These are phyloP conservation scores for Suillus luteus DNA, from an alignment of 768 basidiomycete species.

Conservation along the genomic window DNA sequence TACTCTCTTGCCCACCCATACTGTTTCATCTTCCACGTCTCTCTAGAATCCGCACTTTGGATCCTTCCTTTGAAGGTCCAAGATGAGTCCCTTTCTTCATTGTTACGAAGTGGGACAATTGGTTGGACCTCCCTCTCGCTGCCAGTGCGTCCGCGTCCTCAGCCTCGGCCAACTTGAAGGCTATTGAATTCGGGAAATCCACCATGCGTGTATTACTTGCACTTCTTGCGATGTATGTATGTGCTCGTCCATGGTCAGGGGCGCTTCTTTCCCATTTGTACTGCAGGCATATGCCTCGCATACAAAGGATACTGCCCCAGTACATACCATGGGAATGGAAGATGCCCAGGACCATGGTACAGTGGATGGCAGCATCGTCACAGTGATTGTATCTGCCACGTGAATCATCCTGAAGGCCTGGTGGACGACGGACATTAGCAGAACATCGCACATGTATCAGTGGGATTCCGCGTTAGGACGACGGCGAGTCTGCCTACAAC, in stretches of 20 bases:
- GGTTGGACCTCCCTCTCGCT: not conserved
- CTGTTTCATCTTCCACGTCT: not conserved
- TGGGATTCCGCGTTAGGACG: not conserved
- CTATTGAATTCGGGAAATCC: not conserved
- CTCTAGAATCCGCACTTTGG: not conserved
- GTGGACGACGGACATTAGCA: not conserved
- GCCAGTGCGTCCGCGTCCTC: not conserved
- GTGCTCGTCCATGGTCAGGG: conserved; percentile 37
- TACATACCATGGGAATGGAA: conserved; percentile 63
- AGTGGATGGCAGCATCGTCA: conserved; percentile 26
- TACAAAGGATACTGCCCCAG: conserved; percentile 32
- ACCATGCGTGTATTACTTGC: not conserved
- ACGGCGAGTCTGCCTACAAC: not conserved
- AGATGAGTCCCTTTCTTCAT: not conserved
- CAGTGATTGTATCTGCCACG: conserved; percentile 20
- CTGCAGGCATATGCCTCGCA: conserved; percentile 33
- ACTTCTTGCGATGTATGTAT: conserved; percentile 20
- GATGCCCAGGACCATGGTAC: conserved; percentile 44
- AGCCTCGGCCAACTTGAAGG: not conserved
- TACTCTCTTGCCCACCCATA: conserved; percentile 1
- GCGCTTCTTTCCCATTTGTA: conserved; percentile 40
- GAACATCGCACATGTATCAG: not conserved
- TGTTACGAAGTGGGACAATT: not conserved
- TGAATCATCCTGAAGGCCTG: conserved; percentile 1
- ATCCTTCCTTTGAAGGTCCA: not conserved